Conservation (phyloP, 1,284 basidiomycete species). For the Psilocybe mexicana region DNA sequence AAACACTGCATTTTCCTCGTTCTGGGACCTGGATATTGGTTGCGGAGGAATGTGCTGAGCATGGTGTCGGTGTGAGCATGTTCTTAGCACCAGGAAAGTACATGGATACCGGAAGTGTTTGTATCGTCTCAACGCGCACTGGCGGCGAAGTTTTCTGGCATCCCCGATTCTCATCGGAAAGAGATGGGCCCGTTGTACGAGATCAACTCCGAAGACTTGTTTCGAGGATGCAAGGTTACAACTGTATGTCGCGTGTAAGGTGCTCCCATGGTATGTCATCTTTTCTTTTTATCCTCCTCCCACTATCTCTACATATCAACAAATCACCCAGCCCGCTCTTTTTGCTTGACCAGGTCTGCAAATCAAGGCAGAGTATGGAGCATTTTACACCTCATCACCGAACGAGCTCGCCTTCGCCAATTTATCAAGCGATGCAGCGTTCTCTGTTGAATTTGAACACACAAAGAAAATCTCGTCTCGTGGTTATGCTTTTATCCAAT, state of each 20-base stretch:
- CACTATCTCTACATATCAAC: constrained; percentile 15
- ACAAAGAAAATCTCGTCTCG: constrained; percentile 74
- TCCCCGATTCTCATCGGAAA: constrained; percentile 79
- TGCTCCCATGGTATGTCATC: constrained; percentile 75
- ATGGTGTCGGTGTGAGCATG: constrained; percentile 89
- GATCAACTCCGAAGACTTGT: constrained; percentile 78
- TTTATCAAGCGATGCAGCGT: constrained; percentile 81
- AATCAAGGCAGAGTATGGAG: constrained; percentile 74
- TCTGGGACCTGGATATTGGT: constrained; percentile 79
- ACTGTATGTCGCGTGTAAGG: constrained; percentile 81
- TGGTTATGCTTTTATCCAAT: constrained; percentile 83
- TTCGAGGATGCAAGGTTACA: constrained; percentile 77
- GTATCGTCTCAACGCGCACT: constrained; percentile 71
- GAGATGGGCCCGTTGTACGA: constrained; percentile 69
- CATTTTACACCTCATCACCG: constrained; percentile 76
- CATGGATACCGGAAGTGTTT: constrained; percentile 89
- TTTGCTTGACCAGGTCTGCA: constrained; percentile 59
- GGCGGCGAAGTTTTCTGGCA: constrained; percentile 96
- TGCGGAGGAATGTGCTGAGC: constrained; percentile 86
- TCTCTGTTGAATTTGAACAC: constrained; percentile 68
- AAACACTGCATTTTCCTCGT: constrained; percentile 75
- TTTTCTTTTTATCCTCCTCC: constrained; percentile 9
- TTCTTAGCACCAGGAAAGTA: constrained; percentile 85
- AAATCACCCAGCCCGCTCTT: constrained; percentile 12
- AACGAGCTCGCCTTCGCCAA: constrained; percentile 83